phyloP scores from a whole-genome alignment of 805 yeast species.

The Saitoella complicata region DNA sequence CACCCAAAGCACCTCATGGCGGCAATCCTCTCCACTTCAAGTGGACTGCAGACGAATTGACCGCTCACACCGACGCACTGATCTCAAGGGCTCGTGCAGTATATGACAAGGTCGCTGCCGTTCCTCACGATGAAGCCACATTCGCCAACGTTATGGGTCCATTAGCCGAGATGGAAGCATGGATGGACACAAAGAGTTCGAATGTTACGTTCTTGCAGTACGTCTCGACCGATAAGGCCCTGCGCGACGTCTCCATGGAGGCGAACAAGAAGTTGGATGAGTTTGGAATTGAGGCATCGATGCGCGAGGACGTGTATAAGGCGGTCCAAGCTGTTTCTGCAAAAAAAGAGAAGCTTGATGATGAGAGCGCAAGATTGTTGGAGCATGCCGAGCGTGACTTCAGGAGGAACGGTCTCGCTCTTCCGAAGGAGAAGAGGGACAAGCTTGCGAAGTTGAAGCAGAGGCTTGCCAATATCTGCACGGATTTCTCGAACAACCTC shows the following conservation, averaged over 20 bases:
- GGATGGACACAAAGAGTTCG: constrained; percentile 28
- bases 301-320: constrained; percentile 50
- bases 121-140: constrained; percentile 28
- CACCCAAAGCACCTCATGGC: too few relatives aligned
- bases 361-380: constrained; percentile 41
- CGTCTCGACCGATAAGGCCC: constrained; percentile 45
- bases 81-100: constrained; percentile 29
- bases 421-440: constrained; percentile 38
- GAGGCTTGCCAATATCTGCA: constrained; percentile 38
- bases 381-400: constrained; percentile 41
- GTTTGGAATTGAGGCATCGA: constrained; percentile 43
- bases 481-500: constrained; percentile 45
- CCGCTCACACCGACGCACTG: constrained; percentile 27
- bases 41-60: constrained; percentile 33
- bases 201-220: constrained; percentile 55
- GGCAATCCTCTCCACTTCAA: too few relatives aligned
- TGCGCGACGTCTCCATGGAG: constrained; percentile 54
- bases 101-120: constrained; percentile 38
- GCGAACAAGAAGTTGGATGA: constrained; percentile 44
- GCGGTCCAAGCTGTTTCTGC: constrained; percentile 39
- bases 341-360: constrained; percentile 23
- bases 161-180: constrained; percentile 35
- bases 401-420: constrained; percentile 52
- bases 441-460: constrained; percentile 42
- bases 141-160: constrained; percentile 42